Conservation (phyloP, 2,329 filamentous ascomycete genomes). For the Aureobasidium sp. region DNA sequence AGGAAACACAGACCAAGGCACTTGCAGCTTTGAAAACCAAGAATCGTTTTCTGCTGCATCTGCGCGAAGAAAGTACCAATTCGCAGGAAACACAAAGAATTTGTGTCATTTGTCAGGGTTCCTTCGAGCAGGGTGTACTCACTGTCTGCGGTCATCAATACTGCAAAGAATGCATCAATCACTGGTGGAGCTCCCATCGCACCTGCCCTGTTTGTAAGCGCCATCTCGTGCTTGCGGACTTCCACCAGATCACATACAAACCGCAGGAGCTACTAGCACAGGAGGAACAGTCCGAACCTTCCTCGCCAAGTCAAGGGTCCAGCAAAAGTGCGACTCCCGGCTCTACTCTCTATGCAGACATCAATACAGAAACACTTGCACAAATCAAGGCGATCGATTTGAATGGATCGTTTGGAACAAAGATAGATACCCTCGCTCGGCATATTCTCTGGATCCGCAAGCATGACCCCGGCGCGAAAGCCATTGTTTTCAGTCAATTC, state of each 20-base stretch:
- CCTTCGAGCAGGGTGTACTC: slow-evolving; percentile 70
- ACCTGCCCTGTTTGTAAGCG: slow-evolving; percentile 84
- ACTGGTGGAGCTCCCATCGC: slow-evolving; percentile 68
- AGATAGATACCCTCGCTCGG: slow-evolving; percentile 67
- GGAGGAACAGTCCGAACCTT: slow-evolving; percentile 41
- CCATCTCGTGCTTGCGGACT: slow-evolving; percentile 55
- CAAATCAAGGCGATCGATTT: slow-evolving; percentile 80
- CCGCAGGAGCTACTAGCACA: slow-evolving; percentile 65
- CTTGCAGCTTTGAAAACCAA: slow-evolving; percentile 62
- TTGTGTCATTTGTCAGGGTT: slow-evolving; percentile 78
- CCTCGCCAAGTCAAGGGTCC: slow-evolving; percentile 19
- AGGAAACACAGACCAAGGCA: slow-evolving; percentile 48
- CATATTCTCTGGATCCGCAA: slow-evolving; percentile 81
- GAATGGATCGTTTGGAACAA: slow-evolving; percentile 70
- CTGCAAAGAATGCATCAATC: slow-evolving; percentile 68
- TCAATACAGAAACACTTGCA: slow-evolving; percentile 61
- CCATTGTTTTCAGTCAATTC: slow-evolving; percentile 91
- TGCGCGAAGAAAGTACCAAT: slow-evolving; percentile 55
- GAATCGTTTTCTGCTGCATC: slow-evolving; percentile 63
- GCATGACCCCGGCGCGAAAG: slow-evolving; percentile 79
- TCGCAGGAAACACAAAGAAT: slow-evolving; percentile 53
- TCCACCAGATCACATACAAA: slow-evolving; percentile 80
- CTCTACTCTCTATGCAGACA: slow-evolving; percentile 66
- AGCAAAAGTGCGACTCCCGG: slow-evolving; percentile 14
- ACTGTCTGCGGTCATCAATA: slow-evolving; percentile 90